These are phyloP conservation scores for Cucurbita pepo DNA, from an alignment of 306 rosid species.

Conservation along the genomic window DNA sequence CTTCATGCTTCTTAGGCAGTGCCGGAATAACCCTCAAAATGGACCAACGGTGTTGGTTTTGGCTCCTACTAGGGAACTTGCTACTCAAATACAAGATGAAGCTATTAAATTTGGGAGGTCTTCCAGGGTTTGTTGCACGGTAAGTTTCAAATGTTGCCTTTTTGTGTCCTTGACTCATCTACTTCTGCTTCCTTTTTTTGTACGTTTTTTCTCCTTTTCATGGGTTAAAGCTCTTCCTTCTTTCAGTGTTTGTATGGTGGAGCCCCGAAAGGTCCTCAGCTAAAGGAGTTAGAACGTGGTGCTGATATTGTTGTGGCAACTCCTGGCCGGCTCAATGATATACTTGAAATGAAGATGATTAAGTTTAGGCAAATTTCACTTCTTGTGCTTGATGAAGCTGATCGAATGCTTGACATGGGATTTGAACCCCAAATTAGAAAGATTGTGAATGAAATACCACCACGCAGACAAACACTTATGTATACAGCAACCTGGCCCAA, in stretches of 20 bases:
- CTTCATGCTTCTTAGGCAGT: constrained; percentile 67
- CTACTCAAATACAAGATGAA: constrained; percentile 93
- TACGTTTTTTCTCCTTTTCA: background rate
- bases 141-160: constrained; percentile 16
- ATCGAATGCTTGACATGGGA: constrained; percentile 99
- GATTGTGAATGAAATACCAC: constrained; percentile 93
- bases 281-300: constrained; percentile 83
- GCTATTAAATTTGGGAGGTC: constrained; percentile 78
- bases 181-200: background rate
- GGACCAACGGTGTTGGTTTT: constrained; percentile 95
- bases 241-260: constrained; percentile 96
- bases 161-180: background rate
- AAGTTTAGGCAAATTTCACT: constrained; percentile 81
- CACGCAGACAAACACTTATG: constrained; percentile 93
- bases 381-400: constrained; percentile 99
- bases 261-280: constrained; percentile 79
- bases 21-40: constrained; percentile 53
- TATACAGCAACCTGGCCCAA: constrained; percentile 99
- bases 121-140: constrained; percentile 85
- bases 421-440: constrained; percentile 98
- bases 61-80: constrained; percentile 99
- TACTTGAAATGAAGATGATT: constrained; percentile 86
- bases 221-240: constrained; percentile 13
- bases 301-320: constrained; percentile 98
- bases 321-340: constrained; percentile 96